Evolutionary conservation across 1,284 basidiomycete species (phyloP).

Genomic region (Rhodofomes roseus): DNA sequence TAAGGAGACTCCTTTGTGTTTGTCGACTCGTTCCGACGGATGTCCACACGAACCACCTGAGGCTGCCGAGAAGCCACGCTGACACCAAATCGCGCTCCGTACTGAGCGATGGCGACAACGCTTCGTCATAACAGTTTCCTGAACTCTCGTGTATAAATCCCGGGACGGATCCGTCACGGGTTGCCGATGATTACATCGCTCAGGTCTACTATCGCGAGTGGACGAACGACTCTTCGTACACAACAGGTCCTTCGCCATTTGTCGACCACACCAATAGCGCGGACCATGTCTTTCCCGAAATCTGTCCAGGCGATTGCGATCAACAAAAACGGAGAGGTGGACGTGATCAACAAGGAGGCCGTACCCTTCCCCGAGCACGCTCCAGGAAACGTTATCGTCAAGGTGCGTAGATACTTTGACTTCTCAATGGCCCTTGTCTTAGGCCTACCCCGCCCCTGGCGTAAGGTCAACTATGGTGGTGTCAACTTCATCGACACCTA

Average conservation of each 20-base stretch:
- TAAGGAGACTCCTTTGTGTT: not conserved
- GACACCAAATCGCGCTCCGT: not conserved
- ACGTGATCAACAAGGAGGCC: constrained; percentile 69
- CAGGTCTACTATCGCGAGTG: constrained; percentile 8
- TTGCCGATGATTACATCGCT: constrained; percentile 18
- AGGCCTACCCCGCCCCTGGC: constrained; percentile 10
- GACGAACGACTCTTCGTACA: constrained; percentile 8
- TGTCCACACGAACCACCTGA: not conserved
- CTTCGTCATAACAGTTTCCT: not conserved
- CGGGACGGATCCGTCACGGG: not conserved
- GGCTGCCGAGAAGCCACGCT: not conserved
- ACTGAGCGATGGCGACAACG: not conserved
- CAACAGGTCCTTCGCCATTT: constrained; percentile 29
- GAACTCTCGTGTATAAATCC: not conserved
- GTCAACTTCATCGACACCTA: constrained; percentile 91
- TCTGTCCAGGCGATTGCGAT: constrained; percentile 60
- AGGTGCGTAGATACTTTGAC: constrained; percentile 39
- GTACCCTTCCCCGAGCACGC: constrained; percentile 61
- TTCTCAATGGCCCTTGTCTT: not conserved
- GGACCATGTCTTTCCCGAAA: constrained; percentile 47
- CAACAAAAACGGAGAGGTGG: constrained; percentile 65
- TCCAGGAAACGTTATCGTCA: constrained; percentile 73
- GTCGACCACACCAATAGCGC: constrained; percentile 12
- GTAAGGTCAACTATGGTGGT: constrained; percentile 67
- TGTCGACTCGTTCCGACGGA: not conserved